Percentiles rank a stretch among this genome's conserved stretches.
Conservation (phyloP, 2,329 filamentous ascomycete genomes). For the Diplodia scrobiculata region DNA sequence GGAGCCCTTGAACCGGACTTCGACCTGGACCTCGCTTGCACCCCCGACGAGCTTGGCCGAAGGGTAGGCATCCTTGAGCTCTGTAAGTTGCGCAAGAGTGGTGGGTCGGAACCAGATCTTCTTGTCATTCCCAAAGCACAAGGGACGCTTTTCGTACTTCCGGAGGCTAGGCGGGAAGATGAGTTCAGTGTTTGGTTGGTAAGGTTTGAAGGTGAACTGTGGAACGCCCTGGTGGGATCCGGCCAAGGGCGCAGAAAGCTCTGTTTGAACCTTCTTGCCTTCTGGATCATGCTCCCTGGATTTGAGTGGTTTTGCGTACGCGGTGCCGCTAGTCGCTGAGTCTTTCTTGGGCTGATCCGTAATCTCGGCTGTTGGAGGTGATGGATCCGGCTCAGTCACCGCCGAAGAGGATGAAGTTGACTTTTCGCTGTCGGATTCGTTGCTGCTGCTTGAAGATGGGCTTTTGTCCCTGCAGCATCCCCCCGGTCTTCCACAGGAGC, state of each 20-base stretch:
- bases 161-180: slow-evolving; percentile 86
- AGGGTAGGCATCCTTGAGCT: slow-evolving; percentile 82
- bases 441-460: slow-evolving; percentile 36
- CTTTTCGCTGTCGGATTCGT: slow-evolving; percentile 36
- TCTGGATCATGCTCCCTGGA: slow-evolving; percentile 37
- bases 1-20: slow-evolving; percentile 94
- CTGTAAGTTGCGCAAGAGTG: slow-evolving; percentile 78
- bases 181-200: slow-evolving; percentile 84
- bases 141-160: slow-evolving; percentile 74
- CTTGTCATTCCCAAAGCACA: slow-evolving; percentile 88
- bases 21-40: slow-evolving; percentile 94
- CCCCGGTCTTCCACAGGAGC: slow-evolving; percentile 43
- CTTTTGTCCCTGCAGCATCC: slow-evolving; percentile 44
- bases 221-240: slow-evolving; percentile 55
- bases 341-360: slow-evolving; percentile 35
- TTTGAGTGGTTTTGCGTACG: slow-evolving; percentile 43
- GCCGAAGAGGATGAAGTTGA: slow-evolving; percentile 33
- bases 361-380: slow-evolving; percentile 36
- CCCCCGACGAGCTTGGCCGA: slow-evolving; percentile 93
- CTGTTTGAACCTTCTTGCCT: slow-evolving; percentile 57
- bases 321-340: slow-evolving; percentile 37
- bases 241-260: slow-evolving; percentile 45
- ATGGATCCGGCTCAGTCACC: slow-evolving; percentile 27
- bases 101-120: slow-evolving; percentile 92
- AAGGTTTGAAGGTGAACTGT: slow-evolving; percentile 81